Evolutionary conservation across 345 rosid species (phyloP).

Genomic region (Pistacia vera): DNA sequence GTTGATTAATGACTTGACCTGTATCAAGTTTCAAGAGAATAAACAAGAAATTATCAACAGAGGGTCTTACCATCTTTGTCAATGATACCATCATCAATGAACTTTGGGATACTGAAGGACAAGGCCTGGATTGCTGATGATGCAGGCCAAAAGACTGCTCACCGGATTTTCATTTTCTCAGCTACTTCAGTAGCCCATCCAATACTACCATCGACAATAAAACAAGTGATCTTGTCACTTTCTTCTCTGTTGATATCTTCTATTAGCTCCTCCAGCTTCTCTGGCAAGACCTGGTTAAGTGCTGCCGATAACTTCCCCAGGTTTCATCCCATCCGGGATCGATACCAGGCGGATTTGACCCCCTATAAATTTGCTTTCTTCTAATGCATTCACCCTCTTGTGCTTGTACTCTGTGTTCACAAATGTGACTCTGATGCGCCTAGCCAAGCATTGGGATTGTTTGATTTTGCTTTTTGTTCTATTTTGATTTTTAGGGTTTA

Average conservation of each 20-base stretch:
- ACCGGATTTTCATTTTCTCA: constrained; percentile 9
- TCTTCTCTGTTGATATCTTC: not conserved
- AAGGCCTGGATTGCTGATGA: not conserved
- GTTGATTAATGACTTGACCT: not conserved
- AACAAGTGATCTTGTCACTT: constrained; percentile 7
- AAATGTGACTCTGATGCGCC: constrained; percentile 24
- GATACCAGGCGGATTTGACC: constrained; percentile 13
- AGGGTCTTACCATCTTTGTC: constrained; percentile 9
- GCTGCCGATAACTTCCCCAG: not conserved
- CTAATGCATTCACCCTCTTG: not conserved
- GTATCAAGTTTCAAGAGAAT: not conserved
- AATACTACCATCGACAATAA: constrained; percentile 12
- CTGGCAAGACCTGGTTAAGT: not conserved
- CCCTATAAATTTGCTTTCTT: not conserved
- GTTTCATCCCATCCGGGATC: constrained; percentile 15
- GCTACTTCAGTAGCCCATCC: constrained; percentile 17
- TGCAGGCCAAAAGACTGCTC: constrained; percentile 15
- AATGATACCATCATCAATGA: constrained; percentile 15
- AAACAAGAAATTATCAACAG: not conserved
- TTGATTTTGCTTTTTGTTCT: too few species aligned
- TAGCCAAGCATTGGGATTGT: not conserved
- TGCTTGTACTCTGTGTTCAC: constrained; percentile 6
- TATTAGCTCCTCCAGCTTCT: constrained; percentile 19
- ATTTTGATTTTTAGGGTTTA: too few species aligned
- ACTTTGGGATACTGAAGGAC: not conserved